Evolutionary conservation across 1,139 yeast genomes (phyloP).

Genomic region (Saccharomyces pastorianus): DNA sequence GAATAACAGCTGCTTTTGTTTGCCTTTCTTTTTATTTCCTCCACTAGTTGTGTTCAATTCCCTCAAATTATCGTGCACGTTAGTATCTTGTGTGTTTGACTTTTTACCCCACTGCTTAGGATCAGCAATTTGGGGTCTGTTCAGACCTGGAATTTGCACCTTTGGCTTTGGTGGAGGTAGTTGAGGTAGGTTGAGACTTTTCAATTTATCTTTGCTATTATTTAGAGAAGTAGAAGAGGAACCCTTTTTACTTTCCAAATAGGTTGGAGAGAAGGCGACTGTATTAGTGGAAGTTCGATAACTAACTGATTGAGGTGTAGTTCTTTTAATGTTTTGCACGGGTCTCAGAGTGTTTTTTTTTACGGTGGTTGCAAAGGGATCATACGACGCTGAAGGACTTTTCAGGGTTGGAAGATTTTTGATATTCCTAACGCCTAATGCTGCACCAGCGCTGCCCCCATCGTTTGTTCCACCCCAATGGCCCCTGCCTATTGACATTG

Average conservation of each 20-base stretch:
- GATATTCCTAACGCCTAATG: slow-evolving; percentile 5
- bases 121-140: slow-evolving; percentile 29
- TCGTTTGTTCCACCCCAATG: background rate
- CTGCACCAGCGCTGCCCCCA: slow-evolving; percentile 27
- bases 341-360: background rate
- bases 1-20: slow-evolving; percentile 42
- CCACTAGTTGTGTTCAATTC: slow-evolving; percentile 6
- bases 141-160: slow-evolving; percentile 36
- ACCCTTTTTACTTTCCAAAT: slow-evolving; percentile 5
- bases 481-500: slow-evolving; percentile 11
- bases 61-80: slow-evolving; percentile 7
- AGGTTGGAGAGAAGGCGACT: slow-evolving; percentile 8
- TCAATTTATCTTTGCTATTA: slow-evolving; percentile 17
- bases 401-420: slow-evolving; percentile 25
- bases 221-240: slow-evolving; percentile 7
- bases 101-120: slow-evolving; percentile 29
- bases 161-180: slow-evolving; percentile 38
- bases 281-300: slow-evolving; percentile 3
- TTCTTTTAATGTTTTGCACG: slow-evolving; percentile 3
- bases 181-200: slow-evolving; percentile 46
- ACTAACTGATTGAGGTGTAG: slow-evolving; percentile 1
- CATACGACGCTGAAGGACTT: slow-evolving; percentile 16
- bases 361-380: slow-evolving; percentile 13
- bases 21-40: slow-evolving; percentile 30
- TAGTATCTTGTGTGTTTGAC: slow-evolving; percentile 1